Evolutionary conservation across 2,329 filamentous ascomycete species (phyloP).

Genomic region (Fusarium virguliforme): DNA sequence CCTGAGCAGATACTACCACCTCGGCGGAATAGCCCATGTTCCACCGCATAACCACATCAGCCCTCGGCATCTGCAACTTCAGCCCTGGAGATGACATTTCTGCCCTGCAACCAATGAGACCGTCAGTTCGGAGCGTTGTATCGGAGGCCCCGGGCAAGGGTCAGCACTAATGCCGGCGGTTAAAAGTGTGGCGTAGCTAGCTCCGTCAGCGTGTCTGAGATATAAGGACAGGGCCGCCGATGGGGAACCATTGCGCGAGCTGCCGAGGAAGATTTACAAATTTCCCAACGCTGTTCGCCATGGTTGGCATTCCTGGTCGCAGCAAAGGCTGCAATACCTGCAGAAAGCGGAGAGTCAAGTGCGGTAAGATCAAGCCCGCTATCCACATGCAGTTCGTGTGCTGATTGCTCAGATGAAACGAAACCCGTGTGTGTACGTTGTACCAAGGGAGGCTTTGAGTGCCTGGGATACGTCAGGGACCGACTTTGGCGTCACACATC

Average conservation of each 20-base stretch:
- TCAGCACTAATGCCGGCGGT: conserved; percentile 13
- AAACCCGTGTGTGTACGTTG: neutral
- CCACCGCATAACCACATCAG: neutral
- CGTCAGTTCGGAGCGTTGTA: neutral
- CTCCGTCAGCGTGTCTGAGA: neutral
- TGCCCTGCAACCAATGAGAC: neutral
- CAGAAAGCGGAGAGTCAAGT: conserved; percentile 39
- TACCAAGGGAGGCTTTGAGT: conserved; percentile 4
- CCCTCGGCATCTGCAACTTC: neutral
- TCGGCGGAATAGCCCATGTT: neutral
- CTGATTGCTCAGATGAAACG: conserved; percentile 5
- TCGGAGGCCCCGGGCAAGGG: neutral
- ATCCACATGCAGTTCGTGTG: neutral
- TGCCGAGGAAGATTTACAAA: neutral
- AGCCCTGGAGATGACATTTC: conserved; percentile 4
- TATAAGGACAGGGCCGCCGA: neutral
- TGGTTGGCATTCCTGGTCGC: conserved; percentile 42
- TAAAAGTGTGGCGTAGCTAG: neutral
- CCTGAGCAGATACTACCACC: neutral
- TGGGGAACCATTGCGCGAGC: conserved; percentile 9
- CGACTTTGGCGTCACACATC: conserved; percentile 1
- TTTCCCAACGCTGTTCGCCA: neutral
- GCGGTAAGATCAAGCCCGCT: conserved; percentile 21
- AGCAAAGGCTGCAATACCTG: conserved; percentile 46
- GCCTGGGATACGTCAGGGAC: neutral